phyloP scores from a whole-genome alignment of 148 eudicot species.

The Vaccinium macrocarpon region DNA sequence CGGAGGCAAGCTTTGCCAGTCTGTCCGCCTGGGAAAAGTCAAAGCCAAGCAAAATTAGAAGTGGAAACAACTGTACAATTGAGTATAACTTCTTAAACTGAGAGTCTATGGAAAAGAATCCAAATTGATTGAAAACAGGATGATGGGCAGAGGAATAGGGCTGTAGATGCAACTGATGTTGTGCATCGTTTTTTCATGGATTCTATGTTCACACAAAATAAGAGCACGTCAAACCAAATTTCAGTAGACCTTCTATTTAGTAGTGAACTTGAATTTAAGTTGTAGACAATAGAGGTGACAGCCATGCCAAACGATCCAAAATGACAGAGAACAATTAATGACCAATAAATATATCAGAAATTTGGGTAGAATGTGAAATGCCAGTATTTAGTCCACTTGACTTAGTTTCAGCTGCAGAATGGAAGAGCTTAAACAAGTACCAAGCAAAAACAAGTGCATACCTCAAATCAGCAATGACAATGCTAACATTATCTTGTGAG shows the following conservation, averaged over 20 bases:
- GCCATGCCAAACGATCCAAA: neutral
- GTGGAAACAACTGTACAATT: neutral
- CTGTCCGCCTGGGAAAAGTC: slow-evolving; percentile 50
- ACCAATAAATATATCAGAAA: neutral
- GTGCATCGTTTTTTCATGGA: neutral
- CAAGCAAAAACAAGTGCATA: slow-evolving; percentile 41
- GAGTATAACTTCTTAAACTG: neutral
- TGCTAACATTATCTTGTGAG: slow-evolving; percentile 89
- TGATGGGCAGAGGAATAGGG: neutral
- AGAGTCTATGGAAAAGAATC: neutral
- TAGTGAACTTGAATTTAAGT: neutral
- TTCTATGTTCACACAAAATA: neutral
- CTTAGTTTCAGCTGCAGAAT: neutral
- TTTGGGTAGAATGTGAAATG: neutral
- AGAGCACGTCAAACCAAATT: neutral
- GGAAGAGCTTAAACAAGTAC: neutral
- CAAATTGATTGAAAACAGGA: neutral
- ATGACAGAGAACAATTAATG: neutral
- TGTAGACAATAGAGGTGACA: neutral
- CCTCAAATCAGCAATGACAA: slow-evolving; percentile 93
- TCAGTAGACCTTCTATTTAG: neutral
- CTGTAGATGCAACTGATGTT: neutral
- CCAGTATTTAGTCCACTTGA: neutral
- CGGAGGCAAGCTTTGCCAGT: slow-evolving; percentile 57
- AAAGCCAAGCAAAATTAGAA: slow-evolving; percentile 1